phyloP scores from a whole-genome alignment of 2,329 filamentous ascomycete species.

The Phialophora macrospora region DNA sequence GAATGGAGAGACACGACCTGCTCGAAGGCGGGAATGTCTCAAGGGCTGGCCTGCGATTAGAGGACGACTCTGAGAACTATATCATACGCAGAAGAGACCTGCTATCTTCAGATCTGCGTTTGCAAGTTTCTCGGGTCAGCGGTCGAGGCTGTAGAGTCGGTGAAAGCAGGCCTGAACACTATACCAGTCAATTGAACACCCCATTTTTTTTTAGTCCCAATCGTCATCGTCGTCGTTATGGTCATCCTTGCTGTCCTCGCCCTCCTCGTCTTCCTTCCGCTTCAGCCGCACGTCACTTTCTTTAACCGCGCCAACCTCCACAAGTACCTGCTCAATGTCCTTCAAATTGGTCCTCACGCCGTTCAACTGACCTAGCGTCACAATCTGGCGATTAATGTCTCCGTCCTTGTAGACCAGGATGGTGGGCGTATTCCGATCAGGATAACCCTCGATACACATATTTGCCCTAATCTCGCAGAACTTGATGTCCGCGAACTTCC shows the following conservation, averaged over 20 bases:
- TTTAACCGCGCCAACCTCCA: constrained; percentile 80
- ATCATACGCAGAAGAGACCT: background rate
- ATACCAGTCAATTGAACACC: background rate
- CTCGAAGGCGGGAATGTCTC: background rate
- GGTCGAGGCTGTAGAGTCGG: background rate
- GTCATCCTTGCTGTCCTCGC: constrained; percentile 58
- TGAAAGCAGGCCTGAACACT: background rate
- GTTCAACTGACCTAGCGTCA: constrained; percentile 81
- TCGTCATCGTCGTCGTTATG: constrained; percentile 58
- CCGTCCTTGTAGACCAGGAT: constrained; percentile 91
- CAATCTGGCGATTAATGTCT: constrained; percentile 87
- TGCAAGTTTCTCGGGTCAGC: background rate
- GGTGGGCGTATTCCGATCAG: constrained; percentile 91
- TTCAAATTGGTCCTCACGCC: constrained; percentile 72
- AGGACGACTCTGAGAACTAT: background rate
- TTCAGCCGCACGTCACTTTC: constrained; percentile 78
- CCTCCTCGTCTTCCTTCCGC: constrained; percentile 63
- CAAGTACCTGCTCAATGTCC: constrained; percentile 79
- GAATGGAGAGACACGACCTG: background rate
- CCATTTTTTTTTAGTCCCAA: constrained; percentile 56
- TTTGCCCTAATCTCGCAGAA: constrained; percentile 94
- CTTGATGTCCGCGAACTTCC: constrained; percentile 90
- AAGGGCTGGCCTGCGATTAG: background rate
- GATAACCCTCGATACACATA: constrained; percentile 95
- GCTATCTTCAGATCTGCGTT: background rate